Evolutionary conservation across 2,329 filamentous ascomycete genomes (phyloP), one percentile per base, ranked within the genome.

Genomic region (Phyllosticta citrichinensis): DNA sequence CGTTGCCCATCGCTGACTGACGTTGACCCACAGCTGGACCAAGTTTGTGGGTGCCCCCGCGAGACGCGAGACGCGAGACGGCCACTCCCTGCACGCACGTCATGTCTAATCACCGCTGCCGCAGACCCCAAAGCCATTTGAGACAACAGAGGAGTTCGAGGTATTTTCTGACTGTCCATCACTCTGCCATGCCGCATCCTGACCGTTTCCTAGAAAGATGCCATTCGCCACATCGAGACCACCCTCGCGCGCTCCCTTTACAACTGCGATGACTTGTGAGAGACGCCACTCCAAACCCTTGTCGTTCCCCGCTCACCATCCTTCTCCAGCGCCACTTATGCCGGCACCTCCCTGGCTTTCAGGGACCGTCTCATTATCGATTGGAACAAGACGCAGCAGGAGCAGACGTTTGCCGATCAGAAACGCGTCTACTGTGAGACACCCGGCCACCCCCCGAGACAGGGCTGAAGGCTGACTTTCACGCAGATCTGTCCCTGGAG

Each of bases 341-440:
- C 89, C 8, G 94, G 93, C 65, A 91, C 92, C 52, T 90, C 91
- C 66, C 79, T 99, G 69, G 93, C 94, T 25, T 93, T 99, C 77
- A 85, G 94, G 70, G 93, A 99, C 74, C 87, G 91, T 58, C 80
- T 99, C 71, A 87, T 99, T 70, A 87, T 94, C 65, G 91, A 96
- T 67, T 99, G 94, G 94, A 99, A 97, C 79, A 91, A 87, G 77
- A 99, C 94, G 55, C 94, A 99, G 79, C 94, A 99, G 79, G 87
- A 87, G 63, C 94, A 99, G 77, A 97, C 93, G 0, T 91, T 89
- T 69, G 81, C 83, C 62, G 94, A 97, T 73, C 86, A 85, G 76
- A 99, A 99, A 82, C 86, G 94, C 64, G 84, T 99, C 67, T 99
- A 99, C 79, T 99, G 83, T 85, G 77, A 66, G 80, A 55, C 22